A percentile compares a stretch with the other conserved stretches of the same genome.
phyloP scores from a whole-genome alignment of 148 eudicot species.

The Persicaria tinctoria region DNA sequence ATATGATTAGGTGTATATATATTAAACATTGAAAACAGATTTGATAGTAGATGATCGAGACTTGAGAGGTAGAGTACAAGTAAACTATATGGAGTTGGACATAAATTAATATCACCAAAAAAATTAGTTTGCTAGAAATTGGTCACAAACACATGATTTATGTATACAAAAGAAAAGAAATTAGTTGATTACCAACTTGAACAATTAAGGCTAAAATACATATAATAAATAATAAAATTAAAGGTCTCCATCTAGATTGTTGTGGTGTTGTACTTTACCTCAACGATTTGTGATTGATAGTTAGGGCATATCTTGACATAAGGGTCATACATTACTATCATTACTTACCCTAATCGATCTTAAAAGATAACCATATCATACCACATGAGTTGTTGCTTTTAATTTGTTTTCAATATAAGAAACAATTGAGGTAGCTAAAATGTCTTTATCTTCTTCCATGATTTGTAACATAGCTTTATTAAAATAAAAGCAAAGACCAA shows the following conservation, averaged over 20 bases:
- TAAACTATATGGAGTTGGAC: neutral
- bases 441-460: slow-evolving; percentile 8
- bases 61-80: slow-evolving; percentile 7
- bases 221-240: neutral
- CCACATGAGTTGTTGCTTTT: slow-evolving; percentile 7
- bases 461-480: neutral
- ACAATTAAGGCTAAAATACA: neutral
- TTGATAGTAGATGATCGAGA: neutral
- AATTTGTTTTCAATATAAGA: neutral
- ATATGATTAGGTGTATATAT: too few species aligned
- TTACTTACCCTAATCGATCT: slow-evolving; percentile 2
- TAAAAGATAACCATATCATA: slow-evolving; percentile 9
- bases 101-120: neutral
- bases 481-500: neutral
- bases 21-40: too few species aligned
- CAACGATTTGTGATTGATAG: slow-evolving; percentile 11
- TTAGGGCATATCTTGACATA: slow-evolving; percentile 8
- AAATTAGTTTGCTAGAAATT: neutral
- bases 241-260: slow-evolving; percentile 7
- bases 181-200: slow-evolving; percentile 7
- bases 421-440: slow-evolving; percentile 7
- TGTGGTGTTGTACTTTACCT: slow-evolving; percentile 13
- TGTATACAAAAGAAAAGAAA: neutral
- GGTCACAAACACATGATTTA: neutral
- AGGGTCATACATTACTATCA: slow-evolving; percentile 11